Evolutionary conservation across 805 yeast species (phyloP), one percentile per base, ranked within the genome.

Genomic region (Vanderwaltozyma tropicalis): DNA sequence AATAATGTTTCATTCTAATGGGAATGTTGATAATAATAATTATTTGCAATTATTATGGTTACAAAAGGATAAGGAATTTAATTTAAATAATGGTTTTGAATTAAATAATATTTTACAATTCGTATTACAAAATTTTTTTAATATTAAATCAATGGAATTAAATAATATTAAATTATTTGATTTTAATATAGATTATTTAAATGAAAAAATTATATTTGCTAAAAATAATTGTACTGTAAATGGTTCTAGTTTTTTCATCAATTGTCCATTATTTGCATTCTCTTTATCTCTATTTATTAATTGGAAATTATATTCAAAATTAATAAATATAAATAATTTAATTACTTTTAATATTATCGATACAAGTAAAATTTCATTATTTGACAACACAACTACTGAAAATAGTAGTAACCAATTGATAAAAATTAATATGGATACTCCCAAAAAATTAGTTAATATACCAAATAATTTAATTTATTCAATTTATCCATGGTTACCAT

Each of bases 401-500:
- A 22, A 33, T n/a, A n/a, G n/a, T n/a, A n/a, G n/a, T n/a, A n/a
- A n/a, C n/a, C n/a, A n/a, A n/a, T n/a, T n/a, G n/a, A n/a, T n/a
- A n/a, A n/a, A n/a, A n/a, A n/a, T n/a, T n/a, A 11, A 22, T 22
- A 8, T 22, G 11, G 11, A 22, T 7, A 9, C 13, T 9, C 14
- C 14, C 40, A 50, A 4, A 40, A 43, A 21, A 28, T 36, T 5
- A n/a, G n/a, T 18, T n/a, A 12, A 28, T 15, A 10, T 20, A 3
- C 44, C 55, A 3, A 44, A 40, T n/a, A 51, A 52, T 11, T 43
- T 56, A 32, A 43, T 44, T 16, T 28, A 45, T 32, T 29, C 45
- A 22, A 47, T 57, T 6, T 59, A 52, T 30, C 62, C 62, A 4
- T 59, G 63, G 63, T 41, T 59, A 27, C 41, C 52, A 10, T 35